phyloP scores from a whole-genome alignment of 2,329 filamentous ascomycete genomes.

The Juglanconis juglandina region DNA sequence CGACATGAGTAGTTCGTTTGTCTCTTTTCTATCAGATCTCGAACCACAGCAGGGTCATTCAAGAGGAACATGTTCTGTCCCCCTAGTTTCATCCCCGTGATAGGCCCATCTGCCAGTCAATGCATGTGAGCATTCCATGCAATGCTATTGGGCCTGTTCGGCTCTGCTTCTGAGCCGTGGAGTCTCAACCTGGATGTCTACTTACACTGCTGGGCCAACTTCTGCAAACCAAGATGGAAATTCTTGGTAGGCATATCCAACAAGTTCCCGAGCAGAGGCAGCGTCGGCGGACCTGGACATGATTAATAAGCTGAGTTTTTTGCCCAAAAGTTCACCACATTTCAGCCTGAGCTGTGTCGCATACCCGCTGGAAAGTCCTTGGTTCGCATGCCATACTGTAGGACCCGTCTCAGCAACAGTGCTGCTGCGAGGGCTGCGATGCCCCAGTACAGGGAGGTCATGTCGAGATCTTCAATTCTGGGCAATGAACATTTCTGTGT shows the following conservation, averaged over 20 bases:
- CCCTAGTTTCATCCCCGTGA: neutral
- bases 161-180: too few species aligned
- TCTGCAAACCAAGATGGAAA: neutral
- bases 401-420: neutral
- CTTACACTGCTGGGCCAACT: neutral
- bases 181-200: neutral
- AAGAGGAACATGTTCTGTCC: neutral
- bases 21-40: constrained; percentile 1
- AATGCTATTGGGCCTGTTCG: too few species aligned
- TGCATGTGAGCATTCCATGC: neutral
- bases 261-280: neutral
- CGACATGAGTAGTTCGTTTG: neutral
- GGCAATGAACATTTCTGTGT: too few species aligned
- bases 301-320: neutral
- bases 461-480: too few species aligned
- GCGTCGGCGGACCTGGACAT: neutral
- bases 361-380: neutral
- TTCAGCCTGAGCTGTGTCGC: neutral
- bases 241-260: neutral
- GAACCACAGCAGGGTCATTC: neutral
- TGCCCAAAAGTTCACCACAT: too few species aligned
- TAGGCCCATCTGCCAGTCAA: neutral
- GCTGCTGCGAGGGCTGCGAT: too few species aligned
- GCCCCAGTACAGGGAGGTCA: too few species aligned
- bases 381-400: neutral